A percentile compares a stretch with the other conserved stretches of the same genome.
Conservation (phyloP, 805 yeast genomes). For the Metschnikowia rubicola region DNA sequence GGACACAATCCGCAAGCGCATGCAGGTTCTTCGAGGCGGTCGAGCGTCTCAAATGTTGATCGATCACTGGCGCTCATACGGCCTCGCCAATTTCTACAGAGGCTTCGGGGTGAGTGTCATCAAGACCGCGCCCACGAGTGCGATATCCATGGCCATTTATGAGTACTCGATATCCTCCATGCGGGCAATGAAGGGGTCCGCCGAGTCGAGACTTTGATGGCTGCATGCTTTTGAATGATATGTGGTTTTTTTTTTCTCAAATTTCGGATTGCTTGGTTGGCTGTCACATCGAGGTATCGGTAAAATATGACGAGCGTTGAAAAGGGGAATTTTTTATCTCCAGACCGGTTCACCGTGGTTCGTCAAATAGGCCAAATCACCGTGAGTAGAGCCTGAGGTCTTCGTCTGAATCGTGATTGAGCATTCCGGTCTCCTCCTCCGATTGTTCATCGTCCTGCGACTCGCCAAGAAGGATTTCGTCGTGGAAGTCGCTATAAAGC, state of each 20-base stretch:
- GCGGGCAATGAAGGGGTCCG: background rate
- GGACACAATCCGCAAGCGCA: conserved; percentile 74
- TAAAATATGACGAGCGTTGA: too few relatives aligned
- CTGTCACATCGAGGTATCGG: too few relatives aligned
- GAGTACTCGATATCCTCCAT: conserved; percentile 37
- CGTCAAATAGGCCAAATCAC: too few relatives aligned
- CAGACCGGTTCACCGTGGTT: too few relatives aligned
- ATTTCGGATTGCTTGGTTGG: too few relatives aligned
- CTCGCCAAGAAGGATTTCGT: too few relatives aligned
- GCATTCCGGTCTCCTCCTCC: too few relatives aligned
- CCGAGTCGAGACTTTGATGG: background rate
- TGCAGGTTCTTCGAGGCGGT: conserved; percentile 52
- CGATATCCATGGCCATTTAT: conserved; percentile 63
- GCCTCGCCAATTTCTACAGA: conserved; percentile 64
- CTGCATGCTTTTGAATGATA: background rate
- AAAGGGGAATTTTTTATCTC: too few relatives aligned
- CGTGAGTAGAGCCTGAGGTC: too few relatives aligned
- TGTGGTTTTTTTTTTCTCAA: background rate
- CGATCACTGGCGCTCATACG: conserved; percentile 52
- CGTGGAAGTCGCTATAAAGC: too few relatives aligned
- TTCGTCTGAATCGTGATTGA: too few relatives aligned
- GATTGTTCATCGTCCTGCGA: too few relatives aligned
- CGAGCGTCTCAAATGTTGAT: conserved; percentile 24
- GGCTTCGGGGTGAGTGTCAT: conserved; percentile 69
- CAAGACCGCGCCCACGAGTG: conserved; percentile 79